These are phyloP conservation scores for Trichoderma harzianum DNA, from an alignment of 2,329 filamentous ascomycete species.

Conservation along the genomic window DNA sequence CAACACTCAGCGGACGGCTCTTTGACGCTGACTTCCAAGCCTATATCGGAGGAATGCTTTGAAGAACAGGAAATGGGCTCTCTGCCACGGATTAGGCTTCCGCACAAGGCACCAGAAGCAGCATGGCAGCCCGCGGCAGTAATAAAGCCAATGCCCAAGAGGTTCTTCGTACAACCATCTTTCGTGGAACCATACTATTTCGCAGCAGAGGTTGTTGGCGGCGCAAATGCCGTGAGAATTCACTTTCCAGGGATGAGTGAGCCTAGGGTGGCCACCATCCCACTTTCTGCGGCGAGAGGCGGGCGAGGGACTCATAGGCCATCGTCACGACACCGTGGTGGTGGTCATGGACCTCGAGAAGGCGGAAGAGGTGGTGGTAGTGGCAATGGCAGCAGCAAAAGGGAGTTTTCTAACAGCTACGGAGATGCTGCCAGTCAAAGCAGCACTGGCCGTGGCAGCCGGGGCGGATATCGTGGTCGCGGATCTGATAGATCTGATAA, in stretches of 20 bases:
- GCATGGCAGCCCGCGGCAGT: slow-evolving; percentile 60
- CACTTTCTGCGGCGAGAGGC: slow-evolving; percentile 34
- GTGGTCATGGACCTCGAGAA: slow-evolving; percentile 30
- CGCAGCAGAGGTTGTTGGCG: slow-evolving; percentile 31
- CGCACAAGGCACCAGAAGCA: slow-evolving; percentile 57
- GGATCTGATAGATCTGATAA: slow-evolving; percentile 40
- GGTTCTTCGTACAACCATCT: slow-evolving; percentile 43
- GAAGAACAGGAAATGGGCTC: slow-evolving; percentile 79
- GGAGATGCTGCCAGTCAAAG: slow-evolving; percentile 21
- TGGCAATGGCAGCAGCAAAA: slow-evolving; percentile 32
- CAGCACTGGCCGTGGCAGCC: slow-evolving; percentile 32
- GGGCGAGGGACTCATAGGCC: slow-evolving; percentile 28
- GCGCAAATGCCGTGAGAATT: slow-evolving; percentile 38
- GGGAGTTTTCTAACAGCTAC: slow-evolving; percentile 32
- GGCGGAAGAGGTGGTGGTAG: slow-evolving; percentile 23
- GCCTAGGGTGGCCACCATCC: slow-evolving; percentile 37
- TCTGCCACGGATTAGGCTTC: slow-evolving; percentile 67
- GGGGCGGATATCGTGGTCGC: slow-evolving; percentile 40
- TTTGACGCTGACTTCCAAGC: slow-evolving; percentile 55
- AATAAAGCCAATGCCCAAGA: slow-evolving; percentile 52
- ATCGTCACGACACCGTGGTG: slow-evolving; percentile 31
- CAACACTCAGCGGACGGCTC: slow-evolving; percentile 35
- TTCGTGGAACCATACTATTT: slow-evolving; percentile 37
- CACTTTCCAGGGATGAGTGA: slow-evolving; percentile 42
- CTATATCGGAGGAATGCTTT: slow-evolving; percentile 75